Conservation (phyloP, 768 basidiomycete species). For the Erythrobasidium yunnanense region DNA sequence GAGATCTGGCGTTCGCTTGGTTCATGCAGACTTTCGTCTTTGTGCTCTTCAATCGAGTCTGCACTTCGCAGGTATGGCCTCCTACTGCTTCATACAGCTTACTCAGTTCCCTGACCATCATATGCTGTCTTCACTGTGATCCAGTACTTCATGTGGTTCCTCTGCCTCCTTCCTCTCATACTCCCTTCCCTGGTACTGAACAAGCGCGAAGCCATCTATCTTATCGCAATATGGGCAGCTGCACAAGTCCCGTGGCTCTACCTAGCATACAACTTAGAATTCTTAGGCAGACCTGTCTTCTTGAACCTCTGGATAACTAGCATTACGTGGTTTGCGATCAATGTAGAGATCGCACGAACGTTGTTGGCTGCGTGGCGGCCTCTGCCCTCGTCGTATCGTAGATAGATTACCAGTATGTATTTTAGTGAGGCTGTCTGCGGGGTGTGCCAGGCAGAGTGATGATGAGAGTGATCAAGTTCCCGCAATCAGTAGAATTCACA, state of each 20-base stretch:
- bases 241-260: constrained; percentile 69
- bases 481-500: no score
- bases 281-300: constrained; percentile 65
- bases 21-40: constrained; percentile 82
- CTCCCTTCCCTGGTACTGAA: constrained; percentile 57
- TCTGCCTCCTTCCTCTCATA: constrained; percentile 72
- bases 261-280: constrained; percentile 85
- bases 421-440: no score
- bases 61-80: constrained; percentile 74
- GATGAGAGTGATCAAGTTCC: no score
- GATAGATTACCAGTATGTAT: no score
- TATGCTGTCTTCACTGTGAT: no score
- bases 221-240: constrained; percentile 54
- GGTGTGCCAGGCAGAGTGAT: no score
- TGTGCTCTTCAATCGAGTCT: constrained; percentile 96
- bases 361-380: constrained; percentile 1
- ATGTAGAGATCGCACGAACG: constrained; percentile 55
- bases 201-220: constrained; percentile 43
- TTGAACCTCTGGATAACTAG: constrained; percentile 67
- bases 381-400: no score
- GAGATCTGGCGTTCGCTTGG: constrained; percentile 68
- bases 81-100: not conserved
- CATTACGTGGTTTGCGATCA: constrained; percentile 60
- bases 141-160: constrained; percentile 96
- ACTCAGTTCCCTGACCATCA: not conserved